phyloP scores from a whole-genome alignment of 345 rosid species.

The Euphorbia tirucalli region DNA sequence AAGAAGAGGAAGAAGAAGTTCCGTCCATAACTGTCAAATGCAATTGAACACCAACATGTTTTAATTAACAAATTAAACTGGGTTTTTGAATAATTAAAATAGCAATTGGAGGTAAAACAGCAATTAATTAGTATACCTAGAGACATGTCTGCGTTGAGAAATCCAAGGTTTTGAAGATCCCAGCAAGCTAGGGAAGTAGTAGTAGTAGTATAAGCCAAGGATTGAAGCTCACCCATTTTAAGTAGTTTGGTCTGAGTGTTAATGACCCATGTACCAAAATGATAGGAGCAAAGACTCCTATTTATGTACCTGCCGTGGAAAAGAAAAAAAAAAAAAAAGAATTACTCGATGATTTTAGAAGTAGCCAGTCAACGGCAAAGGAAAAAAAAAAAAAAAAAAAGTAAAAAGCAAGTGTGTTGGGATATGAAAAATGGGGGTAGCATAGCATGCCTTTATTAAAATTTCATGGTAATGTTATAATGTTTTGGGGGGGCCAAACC shows the following conservation, averaged over 20 bases:
- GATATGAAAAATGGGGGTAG: constrained; percentile 41
- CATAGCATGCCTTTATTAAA: neutral
- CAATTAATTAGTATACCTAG: constrained; percentile 33
- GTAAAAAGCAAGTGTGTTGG: constrained; percentile 33
- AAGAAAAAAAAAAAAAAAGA: constrained; percentile 11
- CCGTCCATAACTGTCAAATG: constrained; percentile 48
- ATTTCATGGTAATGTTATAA: constrained; percentile 16
- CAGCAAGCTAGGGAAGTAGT: constrained; percentile 47
- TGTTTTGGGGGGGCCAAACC: constrained; percentile 41
- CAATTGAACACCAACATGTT: too few species aligned
- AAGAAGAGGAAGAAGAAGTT: constrained; percentile 3
- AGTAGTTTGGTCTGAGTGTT: neutral
- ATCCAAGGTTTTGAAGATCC: constrained; percentile 80
- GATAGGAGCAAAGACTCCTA: constrained; percentile 17
- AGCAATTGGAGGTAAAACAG: constrained; percentile 3
- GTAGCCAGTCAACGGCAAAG: constrained; percentile 59
- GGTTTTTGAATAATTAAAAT: too few species aligned
- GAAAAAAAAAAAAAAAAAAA: neutral
- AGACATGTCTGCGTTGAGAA: constrained; percentile 77
- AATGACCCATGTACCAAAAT: constrained; percentile 3
- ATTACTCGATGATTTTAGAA: constrained; percentile 32
- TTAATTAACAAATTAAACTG: too few species aligned
- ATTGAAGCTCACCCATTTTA: constrained; percentile 46
- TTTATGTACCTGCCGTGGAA: constrained; percentile 28
- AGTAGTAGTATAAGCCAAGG: constrained; percentile 23